Conservation (phyloP, 2,329 filamentous ascomycete genomes). For the Colletotrichum noveboracense region DNA sequence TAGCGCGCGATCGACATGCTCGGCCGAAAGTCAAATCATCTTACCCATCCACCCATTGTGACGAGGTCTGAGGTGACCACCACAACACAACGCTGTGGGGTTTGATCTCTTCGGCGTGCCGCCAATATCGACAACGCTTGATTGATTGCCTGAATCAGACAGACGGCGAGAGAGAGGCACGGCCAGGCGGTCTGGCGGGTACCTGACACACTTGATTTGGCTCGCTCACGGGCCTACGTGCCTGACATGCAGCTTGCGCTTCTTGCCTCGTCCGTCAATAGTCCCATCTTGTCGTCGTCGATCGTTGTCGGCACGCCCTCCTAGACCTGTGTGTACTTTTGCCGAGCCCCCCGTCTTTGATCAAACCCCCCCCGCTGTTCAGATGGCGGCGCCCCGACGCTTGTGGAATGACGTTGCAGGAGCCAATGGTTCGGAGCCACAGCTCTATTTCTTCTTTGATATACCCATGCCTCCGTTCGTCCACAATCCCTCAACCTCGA, state of each 20-base stretch:
- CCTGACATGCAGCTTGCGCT: neutral
- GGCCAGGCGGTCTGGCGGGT: neutral
- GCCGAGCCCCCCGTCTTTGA: neutral
- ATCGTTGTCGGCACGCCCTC: neutral
- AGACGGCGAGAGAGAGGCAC: neutral
- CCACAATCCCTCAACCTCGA: neutral
- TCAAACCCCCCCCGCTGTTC: neutral
- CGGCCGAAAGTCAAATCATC: neutral
- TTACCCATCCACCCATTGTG: neutral
- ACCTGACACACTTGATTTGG: neutral
- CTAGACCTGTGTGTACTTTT: neutral
- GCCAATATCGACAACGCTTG: neutral
- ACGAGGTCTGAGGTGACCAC: neutral
- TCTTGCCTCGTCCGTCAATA: neutral
- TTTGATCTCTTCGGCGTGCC: neutral
- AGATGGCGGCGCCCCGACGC: neutral
- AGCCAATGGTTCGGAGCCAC: conserved; percentile 1
- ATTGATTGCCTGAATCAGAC: neutral
- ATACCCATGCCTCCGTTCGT: neutral
- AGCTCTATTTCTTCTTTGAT: neutral
- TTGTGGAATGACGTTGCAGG: conserved; percentile 4
- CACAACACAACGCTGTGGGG: neutral
- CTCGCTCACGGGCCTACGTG: neutral
- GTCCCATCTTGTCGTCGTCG: neutral
- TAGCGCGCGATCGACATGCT: neutral